A percentile compares a stretch with the other conserved stretches of the same genome.
phyloP scores from a whole-genome alignment of 345 rosid species.

The Populus simonii region DNA sequence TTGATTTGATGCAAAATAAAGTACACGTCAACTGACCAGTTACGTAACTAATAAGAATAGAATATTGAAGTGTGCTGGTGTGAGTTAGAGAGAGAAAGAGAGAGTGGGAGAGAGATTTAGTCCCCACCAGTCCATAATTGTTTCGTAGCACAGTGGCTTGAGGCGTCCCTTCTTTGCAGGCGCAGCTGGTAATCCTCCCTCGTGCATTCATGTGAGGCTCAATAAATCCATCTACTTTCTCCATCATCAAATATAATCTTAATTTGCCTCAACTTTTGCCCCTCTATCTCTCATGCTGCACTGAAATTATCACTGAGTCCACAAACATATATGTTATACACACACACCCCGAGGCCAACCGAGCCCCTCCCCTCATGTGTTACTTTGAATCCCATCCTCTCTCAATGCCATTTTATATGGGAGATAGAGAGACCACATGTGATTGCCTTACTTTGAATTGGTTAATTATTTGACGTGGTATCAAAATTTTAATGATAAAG shows the following conservation, averaged over 20 bases:
- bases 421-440: slow-evolving; percentile 20
- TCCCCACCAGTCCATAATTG: slow-evolving; percentile 41
- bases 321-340: neutral
- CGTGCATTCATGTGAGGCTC: slow-evolving; percentile 54
- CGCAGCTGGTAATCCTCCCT: slow-evolving; percentile 37
- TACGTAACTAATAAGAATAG: no score
- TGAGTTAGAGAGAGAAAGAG: no score
- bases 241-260: slow-evolving; percentile 14
- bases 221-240: slow-evolving; percentile 30
- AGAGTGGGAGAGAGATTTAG: neutral
- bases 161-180: slow-evolving; percentile 14
- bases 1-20: no score
- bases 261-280: slow-evolving; percentile 5
- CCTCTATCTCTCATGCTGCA: neutral
- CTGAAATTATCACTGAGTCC: slow-evolving; percentile 3
- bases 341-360: slow-evolving; percentile 4
- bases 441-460: neutral
- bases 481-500: no score
- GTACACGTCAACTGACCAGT: no score
- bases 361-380: slow-evolving; percentile 18
- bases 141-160: slow-evolving; percentile 17
- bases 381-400: slow-evolving; percentile 21
- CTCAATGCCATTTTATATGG: neutral
- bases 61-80: no score
- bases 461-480: no score